Conservation (phyloP, 116 monocot genomes). For the Dioscorea cayenensis region DNA sequence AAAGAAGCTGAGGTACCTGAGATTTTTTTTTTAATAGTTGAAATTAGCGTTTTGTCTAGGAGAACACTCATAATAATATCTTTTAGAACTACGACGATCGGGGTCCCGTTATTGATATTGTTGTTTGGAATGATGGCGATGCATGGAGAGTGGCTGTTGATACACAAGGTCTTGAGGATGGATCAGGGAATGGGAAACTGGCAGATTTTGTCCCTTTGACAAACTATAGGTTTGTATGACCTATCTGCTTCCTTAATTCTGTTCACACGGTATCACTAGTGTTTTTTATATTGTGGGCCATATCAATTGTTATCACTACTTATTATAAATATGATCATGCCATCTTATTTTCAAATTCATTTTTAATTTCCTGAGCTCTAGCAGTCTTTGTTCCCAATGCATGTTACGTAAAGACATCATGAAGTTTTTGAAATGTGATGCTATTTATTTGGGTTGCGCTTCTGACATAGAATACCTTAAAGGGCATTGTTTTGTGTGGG, state of each 20-base stretch:
- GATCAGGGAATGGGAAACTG: constrained; percentile 55
- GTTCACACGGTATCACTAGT: no score
- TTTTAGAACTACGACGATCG: constrained; percentile 91
- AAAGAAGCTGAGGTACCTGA: constrained; percentile 74
- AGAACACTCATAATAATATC: constrained; percentile 5
- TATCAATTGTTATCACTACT: no score
- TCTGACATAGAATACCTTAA: no score
- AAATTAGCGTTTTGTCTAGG: neutral
- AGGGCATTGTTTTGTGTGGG: no score
- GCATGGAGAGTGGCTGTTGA: constrained; percentile 96
- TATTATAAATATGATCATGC: no score
- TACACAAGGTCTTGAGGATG: constrained; percentile 72
- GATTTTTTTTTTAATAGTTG: neutral
- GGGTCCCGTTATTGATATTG: constrained; percentile 86
- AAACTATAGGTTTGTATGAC: constrained; percentile 62
- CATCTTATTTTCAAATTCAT: no score
- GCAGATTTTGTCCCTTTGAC: constrained; percentile 92
- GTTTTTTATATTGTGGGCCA: no score
- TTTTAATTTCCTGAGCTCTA: no score
- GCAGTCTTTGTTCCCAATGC: no score
- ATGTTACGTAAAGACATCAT: no score
- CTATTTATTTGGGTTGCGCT: no score
- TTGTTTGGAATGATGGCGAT: constrained; percentile 94
- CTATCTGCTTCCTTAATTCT: neutral
- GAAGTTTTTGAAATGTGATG: no score